A percentile compares a stretch with the other conserved stretches of the same genome.
These are phyloP conservation scores for Trichophyton equinum DNA, from an alignment of 2,329 filamentous ascomycete genomes.

Conservation along the genomic window DNA sequence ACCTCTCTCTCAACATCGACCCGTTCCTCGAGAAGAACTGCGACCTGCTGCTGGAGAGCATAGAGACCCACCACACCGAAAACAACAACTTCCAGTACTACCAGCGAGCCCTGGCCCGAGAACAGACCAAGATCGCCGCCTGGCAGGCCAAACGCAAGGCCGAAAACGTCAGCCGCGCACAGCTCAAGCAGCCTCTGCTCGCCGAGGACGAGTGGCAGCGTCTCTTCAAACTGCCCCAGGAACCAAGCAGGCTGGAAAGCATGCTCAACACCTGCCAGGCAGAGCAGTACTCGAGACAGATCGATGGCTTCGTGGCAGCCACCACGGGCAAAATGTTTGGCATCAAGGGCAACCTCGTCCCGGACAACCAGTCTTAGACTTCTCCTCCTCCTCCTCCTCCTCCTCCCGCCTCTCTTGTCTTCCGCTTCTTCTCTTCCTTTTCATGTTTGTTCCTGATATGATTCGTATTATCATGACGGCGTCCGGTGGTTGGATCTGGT, in stretches of 20 bases:
- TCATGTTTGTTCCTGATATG: not conserved
- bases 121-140: slow-evolving; percentile 90
- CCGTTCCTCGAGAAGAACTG: slow-evolving; percentile 98
- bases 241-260: slow-evolving; percentile 83
- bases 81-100: slow-evolving; percentile 99
- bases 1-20: slow-evolving; percentile 84
- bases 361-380: slow-evolving; percentile 35
- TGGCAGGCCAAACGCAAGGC: slow-evolving; percentile 97
- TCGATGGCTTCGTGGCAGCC: slow-evolving; percentile 86
- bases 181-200: slow-evolving; percentile 76
- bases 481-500: slow-evolving; percentile 1
- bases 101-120: slow-evolving; percentile 80
- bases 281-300: slow-evolving; percentile 93
- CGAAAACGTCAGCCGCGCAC: slow-evolving; percentile 73
- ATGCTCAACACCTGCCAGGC: slow-evolving; percentile 94
- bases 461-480: not conserved
- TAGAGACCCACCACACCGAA: slow-evolving; percentile 96
- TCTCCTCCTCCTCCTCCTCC: not conserved
- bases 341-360: slow-evolving; percentile 58
- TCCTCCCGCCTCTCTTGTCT: not conserved
- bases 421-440: not conserved
- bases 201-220: slow-evolving; percentile 98
- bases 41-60: slow-evolving; percentile 88
- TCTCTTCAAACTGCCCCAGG: slow-evolving; percentile 92
- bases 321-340: slow-evolving; percentile 98